A percentile compares a stretch with the other conserved stretches of the same genome.
Conservation (phyloP, 108 stramenopile species). For the Pseudonitzschia pungens region DNA sequence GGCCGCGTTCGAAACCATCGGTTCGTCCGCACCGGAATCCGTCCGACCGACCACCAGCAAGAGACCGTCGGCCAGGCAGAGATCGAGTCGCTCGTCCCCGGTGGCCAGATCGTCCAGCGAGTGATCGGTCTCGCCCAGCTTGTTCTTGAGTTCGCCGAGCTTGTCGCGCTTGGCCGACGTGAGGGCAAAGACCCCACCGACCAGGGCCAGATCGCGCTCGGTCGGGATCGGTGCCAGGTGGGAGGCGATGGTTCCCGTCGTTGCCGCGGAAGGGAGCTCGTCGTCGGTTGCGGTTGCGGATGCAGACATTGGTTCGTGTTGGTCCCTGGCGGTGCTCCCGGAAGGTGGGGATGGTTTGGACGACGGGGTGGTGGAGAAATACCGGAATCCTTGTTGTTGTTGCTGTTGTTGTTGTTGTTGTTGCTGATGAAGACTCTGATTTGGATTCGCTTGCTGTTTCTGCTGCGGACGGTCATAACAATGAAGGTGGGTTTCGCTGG, state of each 20-base stretch:
- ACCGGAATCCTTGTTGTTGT: no score
- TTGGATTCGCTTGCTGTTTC: no score
- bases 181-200: constrained; percentile 88
- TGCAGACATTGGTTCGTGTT: not conserved
- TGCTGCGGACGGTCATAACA: no score
- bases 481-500: no score
- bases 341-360: not conserved
- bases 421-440: not conserved
- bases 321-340: no score
- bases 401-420: not conserved
- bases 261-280: not conserved
- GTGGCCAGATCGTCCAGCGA: constrained; percentile 74
- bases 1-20: not conserved
- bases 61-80: constrained; percentile 83
- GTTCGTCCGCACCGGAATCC: constrained; percentile 30
- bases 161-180: constrained; percentile 87
- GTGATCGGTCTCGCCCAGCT: constrained; percentile 50
- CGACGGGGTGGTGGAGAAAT: not conserved
- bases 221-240: constrained; percentile 36
- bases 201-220: constrained; percentile 53
- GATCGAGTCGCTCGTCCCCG: constrained; percentile 64
- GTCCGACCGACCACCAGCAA: constrained; percentile 50
- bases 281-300: not conserved
- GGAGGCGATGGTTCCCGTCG: not conserved
- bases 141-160: constrained; percentile 61